Base-by-base conservation (phyloP, 2,329 filamentous ascomycete genomes). In the Podosphaera xanthii region DNA sequence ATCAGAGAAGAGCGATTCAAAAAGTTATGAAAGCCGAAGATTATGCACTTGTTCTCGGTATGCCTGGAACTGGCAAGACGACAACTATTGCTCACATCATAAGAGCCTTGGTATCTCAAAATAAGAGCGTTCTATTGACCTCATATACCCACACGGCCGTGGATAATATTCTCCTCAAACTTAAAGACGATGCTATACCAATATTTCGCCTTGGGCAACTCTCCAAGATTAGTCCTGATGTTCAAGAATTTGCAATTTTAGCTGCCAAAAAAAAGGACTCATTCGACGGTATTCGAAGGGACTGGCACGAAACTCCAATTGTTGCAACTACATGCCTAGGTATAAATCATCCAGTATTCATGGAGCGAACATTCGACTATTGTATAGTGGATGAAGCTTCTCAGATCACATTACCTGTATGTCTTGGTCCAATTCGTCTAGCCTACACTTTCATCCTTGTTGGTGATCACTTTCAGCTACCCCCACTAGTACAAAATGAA, bases 11-110 rank as follows among this genome's bases (percentile, higher is more conserved):
- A 60, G 92, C 92, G 0, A 89, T 98, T 58, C 80, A 88, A 65
- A 97, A 96, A 71, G 91, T 98, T 46, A 94, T 98, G 85, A 88
- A 85, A 66, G 91, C 92, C 2, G 80, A 86, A 64, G 90, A 98
- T 72, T 98, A 97, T 70, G 91, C 92, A 6, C 76, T 98, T n/a
- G 90, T 98, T 10, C 79, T 98, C 30, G 92, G 92, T 35, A 98
- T 98, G 92, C 92, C 92, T 1, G 92, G 92, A 6, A 98, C 92
- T 0, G 92, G 92, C 60, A 98, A 98, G 71, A 98, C 92, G 2
- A 98, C 92, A 0, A 98, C 92, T 0, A 97, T 98, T 67, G 89
- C 91, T 4, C 90, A 97, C 69, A 96, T 98, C 65, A 97, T 98
- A 66, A 83, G 87, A 52, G 87, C 91, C 0, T 76, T 98, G 36